These are phyloP conservation scores for Salix udensis DNA, from an alignment of 345 rosid species.

Conservation along the genomic window DNA sequence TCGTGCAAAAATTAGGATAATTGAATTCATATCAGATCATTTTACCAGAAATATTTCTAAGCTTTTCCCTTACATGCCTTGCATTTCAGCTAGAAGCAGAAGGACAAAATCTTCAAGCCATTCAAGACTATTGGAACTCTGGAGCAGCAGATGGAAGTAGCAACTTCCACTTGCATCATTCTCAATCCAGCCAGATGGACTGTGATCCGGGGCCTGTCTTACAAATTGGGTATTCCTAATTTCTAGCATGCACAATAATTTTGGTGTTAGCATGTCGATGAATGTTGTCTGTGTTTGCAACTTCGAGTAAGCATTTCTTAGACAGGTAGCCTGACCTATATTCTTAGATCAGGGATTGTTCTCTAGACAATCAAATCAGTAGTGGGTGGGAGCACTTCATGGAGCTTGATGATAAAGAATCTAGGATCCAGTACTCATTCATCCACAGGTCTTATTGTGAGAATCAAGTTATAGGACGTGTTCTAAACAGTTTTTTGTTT, in stretches of 20 bases:
- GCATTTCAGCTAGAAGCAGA: constrained; percentile 56
- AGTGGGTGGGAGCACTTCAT: no score
- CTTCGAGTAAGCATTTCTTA: neutral
- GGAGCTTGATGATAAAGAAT: no score
- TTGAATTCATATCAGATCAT: neutral
- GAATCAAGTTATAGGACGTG: neutral
- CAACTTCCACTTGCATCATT: constrained; percentile 44
- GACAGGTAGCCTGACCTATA: neutral
- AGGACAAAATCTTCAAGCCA: constrained; percentile 47
- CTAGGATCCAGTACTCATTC: no score
- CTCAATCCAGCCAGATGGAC: constrained; percentile 46
- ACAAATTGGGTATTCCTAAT: constrained; percentile 57
- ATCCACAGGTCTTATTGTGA: no score
- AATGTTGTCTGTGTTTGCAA: no score
- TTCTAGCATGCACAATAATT: no score
- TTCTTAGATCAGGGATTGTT: no score
- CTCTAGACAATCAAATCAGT: no score
- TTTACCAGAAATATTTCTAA: neutral
- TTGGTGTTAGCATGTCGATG: no score
- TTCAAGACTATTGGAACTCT: constrained; percentile 58
- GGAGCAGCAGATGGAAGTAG: constrained; percentile 39
- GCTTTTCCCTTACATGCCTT: neutral
- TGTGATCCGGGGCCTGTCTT: constrained; percentile 61
- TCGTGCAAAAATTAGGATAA: neutral
- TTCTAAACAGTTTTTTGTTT: neutral